Evolutionary conservation across 371 early-diverging fungal species (phyloP).

Genomic region (Apophysomyces trapeziformis): DNA sequence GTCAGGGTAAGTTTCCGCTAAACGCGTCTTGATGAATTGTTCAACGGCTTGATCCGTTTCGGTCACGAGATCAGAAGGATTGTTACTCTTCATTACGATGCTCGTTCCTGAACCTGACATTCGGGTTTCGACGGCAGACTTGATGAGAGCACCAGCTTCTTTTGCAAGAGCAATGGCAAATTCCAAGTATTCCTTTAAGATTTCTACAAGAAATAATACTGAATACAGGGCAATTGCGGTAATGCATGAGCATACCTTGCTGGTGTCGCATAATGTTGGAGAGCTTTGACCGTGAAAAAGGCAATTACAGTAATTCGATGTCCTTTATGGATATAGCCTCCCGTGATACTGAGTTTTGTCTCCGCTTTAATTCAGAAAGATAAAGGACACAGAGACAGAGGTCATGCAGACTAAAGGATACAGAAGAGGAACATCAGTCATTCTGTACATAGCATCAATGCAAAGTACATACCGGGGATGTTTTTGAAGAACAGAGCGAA

Average conservation of each 20-base stretch:
- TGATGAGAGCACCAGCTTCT: conserved; percentile 67
- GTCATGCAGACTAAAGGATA: no score
- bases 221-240: background rate
- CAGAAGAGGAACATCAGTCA: no score
- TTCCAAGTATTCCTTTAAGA: conserved; percentile 48
- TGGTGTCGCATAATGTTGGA: no score
- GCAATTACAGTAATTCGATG: no score
- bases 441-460: no score
- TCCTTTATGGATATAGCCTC: no score
- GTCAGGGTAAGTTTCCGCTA: conserved; percentile 62
- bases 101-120: conserved; percentile 50
- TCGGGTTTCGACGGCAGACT: conserved; percentile 59
- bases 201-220: background rate
- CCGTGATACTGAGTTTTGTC: no score
- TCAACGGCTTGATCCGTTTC: conserved; percentile 86
- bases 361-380: background rate
- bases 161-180: conserved; percentile 65
- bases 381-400: no score
- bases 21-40: conserved; percentile 60
- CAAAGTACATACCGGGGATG: no score
- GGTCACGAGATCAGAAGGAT: conserved; percentile 85
- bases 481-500: no score
- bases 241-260: no score
- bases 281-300: no score
- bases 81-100: conserved; percentile 59